Evolutionary conservation across 169 alveolate species (phyloP).

Genomic region (Plasmodium vivax): DNA sequence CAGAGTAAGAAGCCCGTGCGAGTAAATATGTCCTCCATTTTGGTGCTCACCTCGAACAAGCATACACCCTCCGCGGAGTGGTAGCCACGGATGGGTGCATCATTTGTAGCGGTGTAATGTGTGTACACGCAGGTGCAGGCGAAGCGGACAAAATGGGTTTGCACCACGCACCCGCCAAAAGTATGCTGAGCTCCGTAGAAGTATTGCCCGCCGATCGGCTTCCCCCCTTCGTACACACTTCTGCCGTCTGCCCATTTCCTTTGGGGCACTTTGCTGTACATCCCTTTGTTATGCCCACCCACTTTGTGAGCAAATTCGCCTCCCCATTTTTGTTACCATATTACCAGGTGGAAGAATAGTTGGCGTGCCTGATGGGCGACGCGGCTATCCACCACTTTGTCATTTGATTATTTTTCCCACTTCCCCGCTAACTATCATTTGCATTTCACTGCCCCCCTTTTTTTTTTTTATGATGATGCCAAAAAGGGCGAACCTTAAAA

Average conservation of each 20-base stretch:
- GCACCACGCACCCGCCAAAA: too few relatives aligned
- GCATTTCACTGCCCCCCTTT: not conserved
- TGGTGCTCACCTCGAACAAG: conserved; percentile 57
- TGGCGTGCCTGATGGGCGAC: not conserved
- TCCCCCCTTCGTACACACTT: not conserved
- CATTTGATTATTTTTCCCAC: not conserved
- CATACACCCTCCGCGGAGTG: not conserved
- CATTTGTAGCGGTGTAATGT: not conserved
- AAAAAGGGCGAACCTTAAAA: not conserved
- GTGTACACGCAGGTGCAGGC: not conserved
- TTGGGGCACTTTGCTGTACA: not conserved
- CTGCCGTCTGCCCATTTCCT: not conserved
- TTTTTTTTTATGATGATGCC: not conserved
- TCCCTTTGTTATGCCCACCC: not conserved
- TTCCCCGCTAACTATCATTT: not conserved
- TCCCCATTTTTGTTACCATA: not conserved
- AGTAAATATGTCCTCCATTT: conserved; percentile 33
- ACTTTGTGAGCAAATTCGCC: not conserved
- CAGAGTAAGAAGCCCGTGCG: not conserved
- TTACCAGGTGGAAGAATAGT: not conserved
- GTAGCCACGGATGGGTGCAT: not conserved
- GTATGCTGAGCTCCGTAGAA: not conserved
- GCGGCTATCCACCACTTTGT: not conserved
- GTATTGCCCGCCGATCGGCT: not conserved
- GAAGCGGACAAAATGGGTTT: too few relatives aligned